Evolutionary conservation across 2,329 filamentous ascomycete genomes (phyloP), one percentile per base, ranked within the genome.

Genomic region (Hymenoscyphus repandus): DNA sequence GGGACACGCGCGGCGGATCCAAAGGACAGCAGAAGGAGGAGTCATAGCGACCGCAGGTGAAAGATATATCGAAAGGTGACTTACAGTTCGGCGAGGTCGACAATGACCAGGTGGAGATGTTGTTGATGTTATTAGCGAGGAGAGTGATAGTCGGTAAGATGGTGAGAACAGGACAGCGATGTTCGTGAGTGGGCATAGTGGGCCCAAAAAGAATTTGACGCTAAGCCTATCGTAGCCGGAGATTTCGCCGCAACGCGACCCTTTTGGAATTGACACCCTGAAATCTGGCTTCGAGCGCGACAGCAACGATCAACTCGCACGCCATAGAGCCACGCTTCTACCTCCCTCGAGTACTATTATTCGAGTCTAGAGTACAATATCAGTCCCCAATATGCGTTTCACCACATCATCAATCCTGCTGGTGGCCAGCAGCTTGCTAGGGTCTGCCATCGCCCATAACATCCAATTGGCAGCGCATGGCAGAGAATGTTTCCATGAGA

Each of bases 401-500:
- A 61, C 63, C 17, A 53, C 54, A n/a, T 54, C 62, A 34, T 58
- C 62, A 1, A 46, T 60, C 31, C 49, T 68, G 1, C 50, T 67
- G 42, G 62, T 60, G 37, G 56, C 60, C 7, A 60, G 57, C 55
- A 62, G 53, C 39, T 47, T 66, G 39, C 49, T 67, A 63, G 79
- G 82, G 62, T 77, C 84, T 59, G 78, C 80, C 55, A 70, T 81
- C 59, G 90, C 89, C 63, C 93, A 99, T 81, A 97, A 95, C 77
- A 97, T 99, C 72, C 89, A 93, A 70, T 84, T 99, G 66, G 86
- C 86, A 57, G 86, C 91, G 62, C 90, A 99, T 73, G 88, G 90
- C 66, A 83, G 90, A 72, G 93, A 99, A 76, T 99, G 93, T 77
- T 99, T 97, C 79, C 88, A 96, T 77, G 93, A 99, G 75, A 72